Evolutionary conservation across 2,329 filamentous ascomycete species (phyloP), one percentile per base, ranked within the genome.

Genomic region (Ambrosiella cleistominuta): DNA sequence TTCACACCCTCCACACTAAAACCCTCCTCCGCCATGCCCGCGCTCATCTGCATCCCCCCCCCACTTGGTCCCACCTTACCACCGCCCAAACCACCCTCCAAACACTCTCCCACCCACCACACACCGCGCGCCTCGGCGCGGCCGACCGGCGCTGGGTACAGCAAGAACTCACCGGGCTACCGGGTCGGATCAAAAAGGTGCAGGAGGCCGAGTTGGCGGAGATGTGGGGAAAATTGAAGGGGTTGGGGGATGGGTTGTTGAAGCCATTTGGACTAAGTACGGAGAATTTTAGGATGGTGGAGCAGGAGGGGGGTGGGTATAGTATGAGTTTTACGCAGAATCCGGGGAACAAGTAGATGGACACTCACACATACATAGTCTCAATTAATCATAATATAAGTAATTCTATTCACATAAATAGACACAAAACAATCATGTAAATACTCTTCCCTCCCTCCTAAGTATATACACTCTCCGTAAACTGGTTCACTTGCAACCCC

Each of bases 211-310:
- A 98, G 70, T 88, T 93, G 79, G 83, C 79, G 2, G 91, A 98
- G 71, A 96, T 97, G 89, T 95, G 95, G 89, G 87, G 85, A 15
- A 96, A 97, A 72, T 71, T 98, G 65, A 96, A 95, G 68, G 82
- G 86, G 70, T 73, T 98, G 61, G 93, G 93, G 0, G 95, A 98
- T 67, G 88, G 89, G 1, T 81, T 98, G 13, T 69, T 98, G 55
- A 95, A 86, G 67, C 91, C 91, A 0, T 97, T 97, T 73, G 93
- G 93, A 1, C 70, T 98, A 64, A 94, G 86, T 60, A 97, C 93
- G 9, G 84, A 95, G 51, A 95, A 94, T 68, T 97, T 98, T 67
- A 82, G 95, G 62, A 94, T 97, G 76, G 81, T 85, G 36, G 88
- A 96, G 70, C 91, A 96, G 65, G 85, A 84, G 62, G 86, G 83